Conservation (phyloP, 495 filamentous ascomycete species). For the Neurospora sp. region DNA sequence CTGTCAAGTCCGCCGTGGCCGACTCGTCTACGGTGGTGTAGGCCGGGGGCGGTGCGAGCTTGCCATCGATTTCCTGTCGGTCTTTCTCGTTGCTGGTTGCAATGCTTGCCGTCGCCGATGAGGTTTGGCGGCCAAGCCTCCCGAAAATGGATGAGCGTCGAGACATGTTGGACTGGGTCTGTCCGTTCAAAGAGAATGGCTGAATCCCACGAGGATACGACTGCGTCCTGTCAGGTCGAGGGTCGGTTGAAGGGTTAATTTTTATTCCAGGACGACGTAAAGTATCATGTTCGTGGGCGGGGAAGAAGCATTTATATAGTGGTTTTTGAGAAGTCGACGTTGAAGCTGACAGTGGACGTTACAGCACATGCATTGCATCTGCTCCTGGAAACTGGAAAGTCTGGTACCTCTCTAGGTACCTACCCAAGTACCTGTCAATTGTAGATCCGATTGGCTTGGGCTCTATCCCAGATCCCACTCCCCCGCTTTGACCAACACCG, state of each 20-base stretch:
- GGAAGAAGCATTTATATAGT: not conserved
- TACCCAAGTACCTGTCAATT: not conserved
- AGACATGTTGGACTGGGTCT: not conserved
- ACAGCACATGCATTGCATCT: not conserved
- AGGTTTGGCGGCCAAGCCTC: not conserved
- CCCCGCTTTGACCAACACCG: not conserved
- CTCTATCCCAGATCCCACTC: not conserved
- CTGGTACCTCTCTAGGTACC: not conserved
- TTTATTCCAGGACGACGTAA: not conserved
- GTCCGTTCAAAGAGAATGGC: not conserved
- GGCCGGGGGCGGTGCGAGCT: constrained; percentile 1
- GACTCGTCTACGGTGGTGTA: not conserved
- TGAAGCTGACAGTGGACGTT: not conserved
- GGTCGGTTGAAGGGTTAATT: not conserved
- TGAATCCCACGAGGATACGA: not conserved
- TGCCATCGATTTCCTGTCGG: not conserved
- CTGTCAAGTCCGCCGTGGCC: constrained; percentile 21
- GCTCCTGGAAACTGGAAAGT: not conserved
- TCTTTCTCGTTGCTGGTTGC: not conserved
- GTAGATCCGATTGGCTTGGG: not conserved
- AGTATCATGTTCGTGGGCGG: not conserved
- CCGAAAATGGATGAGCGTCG: constrained; percentile 1
- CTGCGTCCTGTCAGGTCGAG: not conserved
- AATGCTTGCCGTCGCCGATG: not conserved
- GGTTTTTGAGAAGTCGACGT: not conserved